A percentile compares a stretch with the other conserved stretches of the same genome.
Evolutionary conservation across 306 rosid species (phyloP).

Genomic region (Rubus idaeus): DNA sequence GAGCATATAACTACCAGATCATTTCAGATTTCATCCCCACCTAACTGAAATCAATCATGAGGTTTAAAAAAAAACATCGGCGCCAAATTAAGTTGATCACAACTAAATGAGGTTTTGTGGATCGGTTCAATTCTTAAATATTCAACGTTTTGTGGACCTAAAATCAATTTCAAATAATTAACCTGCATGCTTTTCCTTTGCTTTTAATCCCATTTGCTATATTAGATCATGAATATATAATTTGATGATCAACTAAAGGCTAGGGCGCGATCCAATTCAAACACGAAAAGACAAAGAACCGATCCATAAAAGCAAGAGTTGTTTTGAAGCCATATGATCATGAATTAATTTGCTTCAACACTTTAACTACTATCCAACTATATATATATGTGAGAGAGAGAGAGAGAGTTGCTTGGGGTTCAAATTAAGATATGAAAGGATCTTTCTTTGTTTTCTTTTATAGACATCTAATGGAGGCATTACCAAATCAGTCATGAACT

Average conservation of each 20-base stretch:
- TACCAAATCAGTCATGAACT: no score
- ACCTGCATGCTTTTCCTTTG: no score
- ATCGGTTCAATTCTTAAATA: no score
- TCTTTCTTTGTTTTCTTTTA: background rate
- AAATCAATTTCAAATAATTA: background rate
- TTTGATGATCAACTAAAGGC: background rate
- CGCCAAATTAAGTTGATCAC: constrained; percentile 20
- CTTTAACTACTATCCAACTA: background rate
- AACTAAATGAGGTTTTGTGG: background rate
- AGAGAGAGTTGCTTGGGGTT: constrained; percentile 5
- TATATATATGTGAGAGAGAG: background rate
- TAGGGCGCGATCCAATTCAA: constrained; percentile 11
- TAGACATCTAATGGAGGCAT: no score
- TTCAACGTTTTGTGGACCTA: background rate
- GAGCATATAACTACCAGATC: background rate
- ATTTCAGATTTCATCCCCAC: background rate
- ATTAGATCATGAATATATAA: background rate
- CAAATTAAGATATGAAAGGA: background rate
- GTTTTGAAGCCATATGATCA: background rate
- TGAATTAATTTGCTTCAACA: background rate
- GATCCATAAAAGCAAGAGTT: background rate
- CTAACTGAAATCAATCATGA: constrained; percentile 21
- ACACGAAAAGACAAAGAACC: constrained; percentile 1
- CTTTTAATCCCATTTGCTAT: background rate
- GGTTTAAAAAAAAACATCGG: constrained; percentile 22